Base-by-base conservation (phyloP, 2,329 filamentous ascomycete species). In the Biscogniauxia marginata region DNA sequence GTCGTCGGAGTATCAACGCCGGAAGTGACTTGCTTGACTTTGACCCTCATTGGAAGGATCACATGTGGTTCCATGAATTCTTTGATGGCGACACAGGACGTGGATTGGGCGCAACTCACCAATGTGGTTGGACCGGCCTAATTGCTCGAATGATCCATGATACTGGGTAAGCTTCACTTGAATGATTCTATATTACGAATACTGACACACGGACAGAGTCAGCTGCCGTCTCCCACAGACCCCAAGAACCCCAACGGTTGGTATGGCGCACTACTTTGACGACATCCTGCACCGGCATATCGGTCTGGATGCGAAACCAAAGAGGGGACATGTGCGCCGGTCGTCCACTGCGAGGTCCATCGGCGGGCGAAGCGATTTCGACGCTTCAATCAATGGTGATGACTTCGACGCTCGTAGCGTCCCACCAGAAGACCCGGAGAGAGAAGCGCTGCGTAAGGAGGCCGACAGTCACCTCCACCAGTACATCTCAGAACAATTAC, bases 81-180 rank as follows among this genome's bases (percentile, higher is more conserved):
- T 98, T 98, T 70, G 93, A 98, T 70, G 93, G 92, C 43, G 93
- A 98, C 71, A 87, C 81, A 50, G 93, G 93, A 13, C 88, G 92
- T 63, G 93, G 95, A 16, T 82, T 98, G 1, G 93, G 93, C 55
- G 91, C 93, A 39, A 93, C 88, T 49, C 95, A 98, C 74, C 95
- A 98, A 74, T 96, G 91, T 70, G 93, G 93, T 50, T 98, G 95
- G 93, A 97, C 93, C 39, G 93, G 93, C 21, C 75, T 98, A 64
- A 92, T 98, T 71, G 93, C 93, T 22, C 93, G 96, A 75, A 90
- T 98, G 85, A 98, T 98, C 58, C 93, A 98, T 67, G 95, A 98
- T 70, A 97, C 93, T 64, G 93, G 93, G 90, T 95, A 86, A 78
- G 87, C 76, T 46, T 9, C 43, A 19, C 18, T 24, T 54, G 5